These are phyloP conservation scores for Mentha longifolia DNA, from an alignment of 257 asterid species.

Conservation along the genomic window DNA sequence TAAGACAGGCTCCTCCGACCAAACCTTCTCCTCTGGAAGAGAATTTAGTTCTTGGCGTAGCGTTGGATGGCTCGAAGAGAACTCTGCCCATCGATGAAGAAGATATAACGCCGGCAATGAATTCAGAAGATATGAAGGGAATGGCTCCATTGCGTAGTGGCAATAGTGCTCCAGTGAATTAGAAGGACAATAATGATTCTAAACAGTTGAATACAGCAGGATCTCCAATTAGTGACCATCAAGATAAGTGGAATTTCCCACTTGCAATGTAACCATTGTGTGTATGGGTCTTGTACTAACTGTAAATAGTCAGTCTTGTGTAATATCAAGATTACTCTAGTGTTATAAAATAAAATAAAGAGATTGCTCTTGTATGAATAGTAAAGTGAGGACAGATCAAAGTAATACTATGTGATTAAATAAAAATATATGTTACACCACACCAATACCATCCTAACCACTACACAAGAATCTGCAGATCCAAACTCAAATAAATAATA, in stretches of 20 bases:
- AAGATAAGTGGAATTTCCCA: slow-evolving; percentile 31
- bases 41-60: slow-evolving; percentile 92
- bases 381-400: background rate
- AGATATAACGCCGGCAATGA: slow-evolving; percentile 43
- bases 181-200: slow-evolving; percentile 53
- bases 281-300: background rate
- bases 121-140: slow-evolving; percentile 52
- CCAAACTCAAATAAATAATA: slow-evolving; percentile 27
- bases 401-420: slow-evolving; percentile 14
- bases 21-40: slow-evolving; percentile 75
- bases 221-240: slow-evolving; percentile 37
- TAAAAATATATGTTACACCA: slow-evolving; percentile 28
- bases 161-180: slow-evolving; percentile 38
- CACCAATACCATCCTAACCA: slow-evolving; percentile 30
- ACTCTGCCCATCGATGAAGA: slow-evolving; percentile 92
- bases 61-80: slow-evolving; percentile 88
- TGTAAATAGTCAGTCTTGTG: slow-evolving; percentile 23
- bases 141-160: slow-evolving; percentile 56
- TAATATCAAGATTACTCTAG: background rate
- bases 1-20: slow-evolving; percentile 46
- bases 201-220: slow-evolving; percentile 39
- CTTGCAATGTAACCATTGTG: background rate
- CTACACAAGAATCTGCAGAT: slow-evolving; percentile 29
- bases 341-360: background rate
- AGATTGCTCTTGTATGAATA: background rate